These are phyloP conservation scores for Nicotiana rustica DNA, from an alignment of 305 asterid genomes.

Conservation along the genomic window DNA sequence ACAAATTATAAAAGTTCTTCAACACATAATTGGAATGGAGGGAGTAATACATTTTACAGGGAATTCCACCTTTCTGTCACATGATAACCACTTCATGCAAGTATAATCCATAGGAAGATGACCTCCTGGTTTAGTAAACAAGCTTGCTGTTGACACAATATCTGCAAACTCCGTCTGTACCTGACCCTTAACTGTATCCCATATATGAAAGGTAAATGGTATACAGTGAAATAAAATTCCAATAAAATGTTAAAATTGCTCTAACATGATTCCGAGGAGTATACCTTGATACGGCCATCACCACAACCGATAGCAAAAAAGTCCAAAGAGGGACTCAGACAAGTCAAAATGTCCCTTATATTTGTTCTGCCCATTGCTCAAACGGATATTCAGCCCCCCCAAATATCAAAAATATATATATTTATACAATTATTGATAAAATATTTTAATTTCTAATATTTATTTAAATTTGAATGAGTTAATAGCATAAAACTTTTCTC, in stretches of 20 bases:
- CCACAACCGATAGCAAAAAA: constrained; percentile 70
- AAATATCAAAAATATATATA: no score
- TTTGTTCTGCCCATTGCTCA: constrained; percentile 60
- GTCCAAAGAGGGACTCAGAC: constrained; percentile 76
- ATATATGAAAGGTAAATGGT: constrained; percentile 61
- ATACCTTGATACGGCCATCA: constrained; percentile 83
- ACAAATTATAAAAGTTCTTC: no score
- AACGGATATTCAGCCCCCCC: neutral
- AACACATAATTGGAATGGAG: no score
- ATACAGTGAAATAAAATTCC: constrained; percentile 2
- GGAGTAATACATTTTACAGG: neutral
- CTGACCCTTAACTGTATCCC: constrained; percentile 94
- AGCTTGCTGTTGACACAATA: constrained; percentile 53
- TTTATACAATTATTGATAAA: no score
- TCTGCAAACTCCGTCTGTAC: constrained; percentile 85
- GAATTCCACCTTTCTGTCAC: constrained; percentile 65
- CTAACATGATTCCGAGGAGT: neutral
- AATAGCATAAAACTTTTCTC: no score
- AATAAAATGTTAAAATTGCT: neutral
- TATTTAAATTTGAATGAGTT: no score
- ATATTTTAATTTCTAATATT: no score
- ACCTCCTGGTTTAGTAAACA: constrained; percentile 67
- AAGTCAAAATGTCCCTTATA: constrained; percentile 71
- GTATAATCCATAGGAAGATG: constrained; percentile 94
- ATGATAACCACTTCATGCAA: constrained; percentile 89